Base-by-base conservation (phyloP, 345 rosid species). In the Abelmoschus esculentus region DNA sequence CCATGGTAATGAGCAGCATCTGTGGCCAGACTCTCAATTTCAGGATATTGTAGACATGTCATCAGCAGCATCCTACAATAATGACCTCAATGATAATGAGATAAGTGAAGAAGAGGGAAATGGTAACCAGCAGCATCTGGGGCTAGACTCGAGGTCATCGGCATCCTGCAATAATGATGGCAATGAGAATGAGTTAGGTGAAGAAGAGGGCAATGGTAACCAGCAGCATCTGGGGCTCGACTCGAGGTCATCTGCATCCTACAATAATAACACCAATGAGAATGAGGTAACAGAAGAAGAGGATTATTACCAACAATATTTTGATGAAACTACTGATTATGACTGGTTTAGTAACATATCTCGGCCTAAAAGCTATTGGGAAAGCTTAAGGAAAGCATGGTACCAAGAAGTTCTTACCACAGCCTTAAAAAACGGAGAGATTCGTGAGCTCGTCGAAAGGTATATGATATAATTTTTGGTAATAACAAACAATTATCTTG, bases 341-440 rank as follows among this genome's bases (percentile, higher is more conserved):
- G 89, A 95, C 52, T 90, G 97, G 96, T 70, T 86, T 67, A 74
- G 82, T 3, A 89, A 86, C n/a, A 87, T 95, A 70, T 73, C 93
- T 12, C 83, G 96, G 55, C 99, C 99, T 7, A 82, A 86, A 52
- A 91, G 99, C 73, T 87, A 85, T 66, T 95, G 99, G 99, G 99
- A 95, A 79, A 81, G 78, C 63, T 77, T 72, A 6, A 82, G 97
- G 75, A 80, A 80, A 75, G 80, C 82, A 32, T 84, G 97, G 87
- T 95, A 91, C 72, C 75, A 79, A 26, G 87, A 95, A 72, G 84
- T 86, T 76, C 88, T 89, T 52, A 83, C 44, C 71, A 38, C 75
- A 71, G 77, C 70, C 70, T 75, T 91, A 4, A 85, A 76, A 15
- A 80, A 80, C 49, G 84, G 83, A 65, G 97, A 87, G 29, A 91